Evolutionary conservation across 495 filamentous ascomycete genomes (phyloP).

Genomic region (Penicillium fimorum): DNA sequence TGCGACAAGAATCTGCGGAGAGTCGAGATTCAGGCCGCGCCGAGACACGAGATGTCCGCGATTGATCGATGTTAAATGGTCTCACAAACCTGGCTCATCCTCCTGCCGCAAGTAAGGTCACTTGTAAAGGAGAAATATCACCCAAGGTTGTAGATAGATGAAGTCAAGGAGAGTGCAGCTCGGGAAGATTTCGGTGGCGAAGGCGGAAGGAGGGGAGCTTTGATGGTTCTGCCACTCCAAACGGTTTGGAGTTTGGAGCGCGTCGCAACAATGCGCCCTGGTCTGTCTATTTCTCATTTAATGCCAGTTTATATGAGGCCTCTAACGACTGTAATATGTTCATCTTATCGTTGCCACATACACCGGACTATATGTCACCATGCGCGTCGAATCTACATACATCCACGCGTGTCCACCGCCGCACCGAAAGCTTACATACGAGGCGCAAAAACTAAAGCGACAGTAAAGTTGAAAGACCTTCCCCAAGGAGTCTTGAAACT

Average conservation of each 20-base stretch:
- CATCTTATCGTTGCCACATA: conserved; percentile 20
- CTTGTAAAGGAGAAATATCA: conserved; percentile 31
- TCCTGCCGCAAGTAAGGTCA: conserved; percentile 36
- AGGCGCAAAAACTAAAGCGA: conserved; percentile 53
- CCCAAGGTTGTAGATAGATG: conserved; percentile 27
- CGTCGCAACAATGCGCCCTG: conserved; percentile 29
- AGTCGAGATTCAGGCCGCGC: conserved; percentile 31
- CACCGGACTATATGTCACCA: conserved; percentile 37
- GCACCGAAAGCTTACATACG: conserved; percentile 14
- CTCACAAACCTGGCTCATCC: conserved; percentile 46
- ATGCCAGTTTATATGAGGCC: conserved; percentile 5
- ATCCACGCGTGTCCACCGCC: conserved; percentile 18
- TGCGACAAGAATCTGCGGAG: conserved; percentile 37
- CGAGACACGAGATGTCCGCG: conserved; percentile 19
- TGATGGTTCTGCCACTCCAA: conserved; percentile 23
- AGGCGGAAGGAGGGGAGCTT: conserved; percentile 38
- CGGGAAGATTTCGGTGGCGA: conserved; percentile 47
- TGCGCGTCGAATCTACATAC: conserved; percentile 28
- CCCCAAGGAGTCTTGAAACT: conserved; percentile 59
- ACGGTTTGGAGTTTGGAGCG: neutral
- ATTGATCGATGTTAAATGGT: conserved; percentile 26
- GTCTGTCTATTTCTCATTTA: conserved; percentile 15
- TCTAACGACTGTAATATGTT: neutral
- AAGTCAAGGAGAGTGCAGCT: conserved; percentile 22
- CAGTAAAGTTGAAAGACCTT: conserved; percentile 60